Base-by-base conservation (phyloP, 2,329 filamentous ascomycete genomes). In the Fusarium oxysporum region DNA sequence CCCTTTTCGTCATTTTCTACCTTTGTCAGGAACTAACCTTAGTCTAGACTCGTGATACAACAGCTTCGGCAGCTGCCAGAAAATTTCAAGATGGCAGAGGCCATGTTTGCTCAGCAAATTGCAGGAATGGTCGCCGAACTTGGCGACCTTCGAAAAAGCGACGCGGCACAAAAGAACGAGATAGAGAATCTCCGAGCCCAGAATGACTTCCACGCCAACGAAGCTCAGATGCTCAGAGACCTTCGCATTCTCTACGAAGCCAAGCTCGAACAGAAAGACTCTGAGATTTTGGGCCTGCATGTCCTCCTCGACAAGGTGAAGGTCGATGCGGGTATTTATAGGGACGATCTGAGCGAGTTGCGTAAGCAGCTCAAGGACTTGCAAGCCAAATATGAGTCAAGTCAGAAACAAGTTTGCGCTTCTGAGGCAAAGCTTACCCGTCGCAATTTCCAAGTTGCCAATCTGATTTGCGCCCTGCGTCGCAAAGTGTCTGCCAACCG, bases 401-500 rank as follows among this genome's bases (percentile, higher is more conserved):
- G n/a, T 8, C 45, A 58, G 25, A 19, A 64, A 5, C 23, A 35
- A 1, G 12, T 57, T 19, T 16, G 32, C 21, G 9, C 19, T 5
- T 16, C 48, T 8, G 21, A 59, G 6, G 30, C 13, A 23, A 47
- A 51, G 1, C 0, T 53, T 16, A 8, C 33, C 14, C 37, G 37
- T 19, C 25, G 56, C 1, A 41, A 61, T 12, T 13, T 28, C 2
- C 63, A 71, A 6, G 13, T 65, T 2, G 38, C 38, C 8, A 64
- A 60, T 8, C 16, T 76, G 8, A 28, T 68, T 3, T 8, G 23
- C 7, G 37, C 61, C n/a, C 41, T 76, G 6, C 40, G 40, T 13
- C 38, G 51, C 10, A 64, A 69, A 12, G 32, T 60, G 1, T 50
- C 35, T 3, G 43, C 60, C 8, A 63, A 58, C 12, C 63, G 57